Evolutionary conservation across 2,329 filamentous ascomycete genomes (phyloP).

Genomic region (Bretziella fagacearum): DNA sequence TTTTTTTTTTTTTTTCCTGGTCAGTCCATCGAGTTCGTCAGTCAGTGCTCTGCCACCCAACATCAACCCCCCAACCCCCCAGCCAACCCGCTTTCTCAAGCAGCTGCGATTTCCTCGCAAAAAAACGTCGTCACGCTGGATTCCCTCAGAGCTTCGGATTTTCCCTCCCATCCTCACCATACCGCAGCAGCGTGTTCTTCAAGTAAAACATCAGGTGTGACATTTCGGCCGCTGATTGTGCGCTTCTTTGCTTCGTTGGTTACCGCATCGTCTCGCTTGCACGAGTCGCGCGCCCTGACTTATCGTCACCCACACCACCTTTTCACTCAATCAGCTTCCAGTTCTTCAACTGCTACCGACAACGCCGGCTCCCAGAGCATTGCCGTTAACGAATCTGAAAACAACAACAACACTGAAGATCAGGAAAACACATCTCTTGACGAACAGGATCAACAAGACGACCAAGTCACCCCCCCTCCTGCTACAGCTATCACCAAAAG

Average conservation of each 20-base stretch:
- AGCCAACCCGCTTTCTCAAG: background rate
- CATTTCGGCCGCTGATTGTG: slow-evolving; percentile 12
- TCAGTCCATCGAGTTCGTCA: too few relatives aligned
- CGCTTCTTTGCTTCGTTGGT: slow-evolving; percentile 12
- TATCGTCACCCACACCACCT: slow-evolving; percentile 5
- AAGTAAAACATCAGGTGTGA: slow-evolving; percentile 11
- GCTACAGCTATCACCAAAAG: background rate
- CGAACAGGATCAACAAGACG: background rate
- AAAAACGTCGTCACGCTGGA: slow-evolving; percentile 12
- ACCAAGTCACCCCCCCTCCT: background rate
- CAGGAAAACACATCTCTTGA: background rate
- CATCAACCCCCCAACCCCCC: background rate
- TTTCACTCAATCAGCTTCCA: background rate
- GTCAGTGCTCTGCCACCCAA: background rate
- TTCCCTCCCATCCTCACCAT: slow-evolving; percentile 9
- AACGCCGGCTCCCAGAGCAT: background rate
- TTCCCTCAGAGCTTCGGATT: slow-evolving; percentile 13
- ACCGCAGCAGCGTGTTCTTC: slow-evolving; percentile 8
- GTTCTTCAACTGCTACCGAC: background rate
- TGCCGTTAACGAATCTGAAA: background rate
- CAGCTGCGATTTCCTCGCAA: background rate
- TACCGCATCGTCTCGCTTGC: slow-evolving; percentile 9
- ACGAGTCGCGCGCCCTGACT: slow-evolving; percentile 13
- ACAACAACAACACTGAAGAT: background rate
- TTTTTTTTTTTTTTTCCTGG: too few relatives aligned